Evolutionary conservation across 768 basidiomycete genomes (phyloP).

Genomic region (Chalciporus pseudorubinellus): DNA sequence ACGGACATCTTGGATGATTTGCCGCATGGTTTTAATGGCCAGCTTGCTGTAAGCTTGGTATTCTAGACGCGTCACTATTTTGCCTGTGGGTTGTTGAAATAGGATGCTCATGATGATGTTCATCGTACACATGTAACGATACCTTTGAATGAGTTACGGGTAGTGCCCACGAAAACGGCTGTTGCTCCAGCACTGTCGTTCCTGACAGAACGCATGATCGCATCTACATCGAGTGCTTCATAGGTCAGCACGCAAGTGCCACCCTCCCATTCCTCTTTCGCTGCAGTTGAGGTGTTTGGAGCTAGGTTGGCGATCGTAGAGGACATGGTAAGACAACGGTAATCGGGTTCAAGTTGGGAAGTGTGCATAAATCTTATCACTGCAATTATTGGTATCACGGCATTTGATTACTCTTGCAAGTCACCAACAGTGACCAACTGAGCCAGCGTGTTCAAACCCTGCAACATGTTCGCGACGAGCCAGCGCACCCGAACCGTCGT

Average conservation of each 20-base stretch:
- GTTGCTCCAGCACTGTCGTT: constrained; percentile 69
- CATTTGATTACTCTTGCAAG: too few species aligned
- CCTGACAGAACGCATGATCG: constrained; percentile 60
- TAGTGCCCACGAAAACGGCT: constrained; percentile 80
- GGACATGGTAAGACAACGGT: background rate
- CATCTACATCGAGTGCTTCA: constrained; percentile 50
- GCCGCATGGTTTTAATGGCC: constrained; percentile 72
- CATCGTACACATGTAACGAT: background rate
- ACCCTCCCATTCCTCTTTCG: constrained; percentile 24
- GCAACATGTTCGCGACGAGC: constrained; percentile 16
- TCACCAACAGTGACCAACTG: background rate
- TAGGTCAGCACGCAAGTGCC: constrained; percentile 55
- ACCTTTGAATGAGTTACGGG: constrained; percentile 85
- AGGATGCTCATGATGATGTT: constrained; percentile 5
- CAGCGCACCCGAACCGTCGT: constrained; percentile 1
- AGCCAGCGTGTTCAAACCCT: background rate
- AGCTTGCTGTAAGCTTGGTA: constrained; percentile 83
- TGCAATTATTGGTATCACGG: background rate
- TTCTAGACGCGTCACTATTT: constrained; percentile 67
- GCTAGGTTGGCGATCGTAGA: constrained; percentile 18
- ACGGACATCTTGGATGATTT: constrained; percentile 52
- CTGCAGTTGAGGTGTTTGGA: constrained; percentile 25
- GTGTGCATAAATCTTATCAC: background rate
- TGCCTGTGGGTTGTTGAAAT: constrained; percentile 43
- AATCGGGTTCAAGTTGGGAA: too few species aligned